Evolutionary conservation across 352 stramenopile species (phyloP), one percentile per base, ranked within the genome.

Genomic region (Pythium sukuiense): DNA sequence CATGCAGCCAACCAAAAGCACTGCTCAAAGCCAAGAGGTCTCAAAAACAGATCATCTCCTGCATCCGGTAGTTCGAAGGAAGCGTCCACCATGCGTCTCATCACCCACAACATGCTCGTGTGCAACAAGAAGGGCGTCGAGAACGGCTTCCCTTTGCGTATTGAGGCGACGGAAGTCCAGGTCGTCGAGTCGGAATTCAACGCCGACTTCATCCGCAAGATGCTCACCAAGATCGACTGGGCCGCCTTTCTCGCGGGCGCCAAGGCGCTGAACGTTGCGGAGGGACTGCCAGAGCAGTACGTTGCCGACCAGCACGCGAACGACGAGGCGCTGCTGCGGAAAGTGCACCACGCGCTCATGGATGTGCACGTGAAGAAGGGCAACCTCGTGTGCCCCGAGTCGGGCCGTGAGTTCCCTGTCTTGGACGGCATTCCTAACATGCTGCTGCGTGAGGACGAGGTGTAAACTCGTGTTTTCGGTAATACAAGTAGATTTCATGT

Each of bases 381-480:
- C 33, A 87, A 87, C 56, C 85, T 99, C 35, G 72, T 99, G 12
- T 99, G 97, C 70, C 96, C 97, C 14, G 94, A 99, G 81, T 98
- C 96, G 16, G 95, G 93, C 30, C 87, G 97, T 16, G 90, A 92
- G 59, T 99, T 99, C 78, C 89, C 94, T 20, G 97, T 99, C 57
- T 90, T 97, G 55, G 92, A 99, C 61, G 87, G 95, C 62, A 99
- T 99, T 73, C 96, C 97, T 8, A 99, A 99, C 81, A 99, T 99
- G 96, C 88, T 99, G 46, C 67, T 97, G 65, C 85, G 88, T 54
- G 89, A 97, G 67, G 89, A 97, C 64, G 89, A 97, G 70, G 85
- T 97, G n/a, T 96, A 73, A 37, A 48, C 18, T 30, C 30, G 18
- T n/a, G 4, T 7, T 37, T 18, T 29, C 11, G 12, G 6, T 29